Conservation (phyloP, 1,284 basidiomycete species). For the Austroboletus niveus region DNA sequence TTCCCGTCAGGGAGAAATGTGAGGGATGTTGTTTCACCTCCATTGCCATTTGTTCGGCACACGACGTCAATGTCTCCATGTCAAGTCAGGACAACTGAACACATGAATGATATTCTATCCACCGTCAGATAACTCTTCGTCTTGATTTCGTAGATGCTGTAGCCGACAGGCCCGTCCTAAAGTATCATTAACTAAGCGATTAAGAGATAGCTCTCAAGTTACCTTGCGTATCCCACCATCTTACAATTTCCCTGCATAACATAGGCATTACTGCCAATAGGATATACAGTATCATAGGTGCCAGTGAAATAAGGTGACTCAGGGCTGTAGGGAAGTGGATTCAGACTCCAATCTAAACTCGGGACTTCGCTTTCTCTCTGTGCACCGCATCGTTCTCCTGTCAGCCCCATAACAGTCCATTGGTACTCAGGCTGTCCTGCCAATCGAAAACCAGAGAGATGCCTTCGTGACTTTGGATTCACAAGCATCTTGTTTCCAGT, state of each 20-base stretch:
- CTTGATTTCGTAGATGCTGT: too few relatives aligned
- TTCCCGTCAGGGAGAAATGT: background rate
- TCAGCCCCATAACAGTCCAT: too few relatives aligned
- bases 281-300: background rate
- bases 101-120: background rate
- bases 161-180: background rate
- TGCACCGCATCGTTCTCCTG: too few relatives aligned
- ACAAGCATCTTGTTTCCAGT: too few relatives aligned
- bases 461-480: too few relatives aligned
- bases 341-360: too few relatives aligned
- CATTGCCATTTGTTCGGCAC: background rate
- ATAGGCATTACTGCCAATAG: background rate
- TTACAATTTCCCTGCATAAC: background rate
- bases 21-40: background rate
- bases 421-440: too few relatives aligned
- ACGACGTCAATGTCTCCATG: background rate
- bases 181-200: background rate
- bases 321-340: too few relatives aligned
- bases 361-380: too few relatives aligned
- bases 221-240: background rate
- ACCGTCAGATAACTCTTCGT: background rate
- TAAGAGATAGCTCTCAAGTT: background rate
- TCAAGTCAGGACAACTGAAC: background rate
- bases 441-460: too few relatives aligned
- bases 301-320: too few relatives aligned